A percentile compares a stretch with the other conserved stretches of the same genome.
These are phyloP conservation scores for Paraphaeosphaeria minitans DNA, from an alignment of 2,329 filamentous ascomycete genomes.

Conservation along the genomic window DNA sequence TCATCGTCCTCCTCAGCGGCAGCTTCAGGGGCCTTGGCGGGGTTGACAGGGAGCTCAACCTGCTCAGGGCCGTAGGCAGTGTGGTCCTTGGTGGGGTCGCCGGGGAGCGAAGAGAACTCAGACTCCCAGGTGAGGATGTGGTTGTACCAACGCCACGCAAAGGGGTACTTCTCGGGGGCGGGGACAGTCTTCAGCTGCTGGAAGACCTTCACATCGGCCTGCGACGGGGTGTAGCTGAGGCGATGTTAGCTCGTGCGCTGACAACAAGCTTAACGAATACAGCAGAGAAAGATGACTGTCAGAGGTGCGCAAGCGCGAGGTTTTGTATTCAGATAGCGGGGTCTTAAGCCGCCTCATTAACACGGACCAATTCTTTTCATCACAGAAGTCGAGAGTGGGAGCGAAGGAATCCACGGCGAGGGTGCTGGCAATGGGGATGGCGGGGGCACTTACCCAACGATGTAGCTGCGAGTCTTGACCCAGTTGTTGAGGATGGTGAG, in stretches of 20 bases:
- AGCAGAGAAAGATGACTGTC: conserved; percentile 50
- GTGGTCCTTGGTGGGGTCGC: conserved; percentile 87
- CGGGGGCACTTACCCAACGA: conserved; percentile 72
- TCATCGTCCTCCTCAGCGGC: conserved; percentile 65
- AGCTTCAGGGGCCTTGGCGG: conserved; percentile 75
- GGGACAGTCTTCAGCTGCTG: conserved; percentile 82
- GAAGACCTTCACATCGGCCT: conserved; percentile 96
- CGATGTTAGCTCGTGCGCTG: conserved; percentile 31
- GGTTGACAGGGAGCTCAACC: conserved; percentile 78
- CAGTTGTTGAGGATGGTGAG: conserved; percentile 72
- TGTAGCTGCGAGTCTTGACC: conserved; percentile 78
- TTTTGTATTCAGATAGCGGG: conserved; percentile 78
- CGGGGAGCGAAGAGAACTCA: conserved; percentile 88
- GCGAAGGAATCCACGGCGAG: conserved; percentile 21
- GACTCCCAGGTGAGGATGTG: conserved; percentile 92
- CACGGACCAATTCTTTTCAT: conserved; percentile 95
- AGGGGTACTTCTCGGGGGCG: conserved; percentile 83
- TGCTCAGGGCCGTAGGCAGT: conserved; percentile 90
- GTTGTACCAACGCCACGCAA: conserved; percentile 98
- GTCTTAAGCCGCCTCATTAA: conserved; percentile 95
- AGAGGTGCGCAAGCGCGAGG: conserved; percentile 80
- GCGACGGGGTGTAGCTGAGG: conserved; percentile 70
- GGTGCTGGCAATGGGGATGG: conserved; percentile 24
- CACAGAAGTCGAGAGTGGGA: conserved; percentile 55
- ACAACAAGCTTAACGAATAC: conserved; percentile 14